A percentile compares a stretch with the other conserved stretches of the same genome.
phyloP scores from a whole-genome alignment of 306 rosid genomes.

The Mimosa pudica region DNA sequence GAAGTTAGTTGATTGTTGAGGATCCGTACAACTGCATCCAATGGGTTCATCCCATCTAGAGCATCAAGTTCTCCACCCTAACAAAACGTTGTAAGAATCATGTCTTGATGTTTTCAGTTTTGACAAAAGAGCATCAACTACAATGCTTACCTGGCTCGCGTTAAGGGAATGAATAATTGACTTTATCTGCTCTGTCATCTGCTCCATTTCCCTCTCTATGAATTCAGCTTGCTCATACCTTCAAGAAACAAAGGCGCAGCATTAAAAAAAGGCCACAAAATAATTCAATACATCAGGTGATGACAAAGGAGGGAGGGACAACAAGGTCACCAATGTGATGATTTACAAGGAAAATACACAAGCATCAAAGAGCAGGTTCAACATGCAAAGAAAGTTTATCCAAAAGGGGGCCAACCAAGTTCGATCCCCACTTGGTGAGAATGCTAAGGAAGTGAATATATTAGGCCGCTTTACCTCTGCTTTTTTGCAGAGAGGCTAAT shows the following conservation, averaged over 20 bases:
- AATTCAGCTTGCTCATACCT: slow-evolving; percentile 96
- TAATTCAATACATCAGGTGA: slow-evolving; percentile 13
- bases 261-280: not conserved
- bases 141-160: slow-evolving; percentile 75
- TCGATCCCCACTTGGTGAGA: no score
- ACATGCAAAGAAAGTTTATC: not conserved
- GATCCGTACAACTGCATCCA: slow-evolving; percentile 87
- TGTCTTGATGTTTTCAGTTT: not conserved
- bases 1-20: slow-evolving; percentile 93
- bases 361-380: not conserved
- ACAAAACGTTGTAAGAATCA: slow-evolving; percentile 33
- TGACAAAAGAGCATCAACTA: slow-evolving; percentile 18
- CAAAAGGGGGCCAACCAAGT: no score
- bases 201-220: slow-evolving; percentile 90
- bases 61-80: slow-evolving; percentile 92
- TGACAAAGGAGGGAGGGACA: not conserved
- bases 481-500: no score
- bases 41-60: slow-evolving; percentile 71
- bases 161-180: slow-evolving; percentile 83
- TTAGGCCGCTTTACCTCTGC: no score
- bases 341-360: slow-evolving; percentile 3
- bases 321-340: not conserved
- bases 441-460: no score
- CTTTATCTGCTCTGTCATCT: slow-evolving; percentile 94
- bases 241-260: slow-evolving; percentile 10